These are phyloP conservation scores for Geum urbanum DNA, from an alignment of 306 rosid genomes.

Conservation along the genomic window DNA sequence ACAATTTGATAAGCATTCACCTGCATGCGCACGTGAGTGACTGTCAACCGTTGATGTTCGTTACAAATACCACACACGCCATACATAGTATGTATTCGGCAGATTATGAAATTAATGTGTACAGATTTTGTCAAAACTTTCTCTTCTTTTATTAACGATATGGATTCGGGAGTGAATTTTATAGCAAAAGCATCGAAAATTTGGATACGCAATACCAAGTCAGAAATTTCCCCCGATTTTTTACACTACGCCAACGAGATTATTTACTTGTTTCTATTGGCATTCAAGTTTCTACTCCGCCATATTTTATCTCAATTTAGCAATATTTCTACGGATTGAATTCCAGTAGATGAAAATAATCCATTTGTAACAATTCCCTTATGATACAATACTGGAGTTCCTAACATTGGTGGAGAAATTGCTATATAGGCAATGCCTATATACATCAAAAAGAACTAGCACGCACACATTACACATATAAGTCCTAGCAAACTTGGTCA, in stretches of 20 bases:
- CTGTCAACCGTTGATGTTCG: neutral
- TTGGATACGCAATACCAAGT: neutral
- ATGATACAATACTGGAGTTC: neutral
- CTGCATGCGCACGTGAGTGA: neutral
- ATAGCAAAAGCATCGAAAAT: neutral
- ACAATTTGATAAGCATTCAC: neutral
- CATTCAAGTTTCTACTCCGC: neutral
- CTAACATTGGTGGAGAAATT: neutral
- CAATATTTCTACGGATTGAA: neutral
- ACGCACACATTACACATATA: neutral
- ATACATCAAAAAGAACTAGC: neutral
- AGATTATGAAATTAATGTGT: slow-evolving; percentile 16
- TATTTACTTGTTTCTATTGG: neutral
- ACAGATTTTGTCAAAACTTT: neutral
- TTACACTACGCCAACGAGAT: neutral
- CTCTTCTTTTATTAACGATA: neutral
- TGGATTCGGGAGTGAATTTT: neutral
- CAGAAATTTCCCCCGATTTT: neutral
- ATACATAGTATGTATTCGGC: neutral
- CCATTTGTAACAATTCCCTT: neutral
- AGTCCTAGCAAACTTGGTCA: neutral
- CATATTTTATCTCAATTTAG: neutral
- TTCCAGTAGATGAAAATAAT: neutral
- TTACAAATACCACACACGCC: neutral
- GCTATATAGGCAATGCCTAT: slow-evolving; percentile 4